phyloP scores from a whole-genome alignment of 2,329 filamentous ascomycete genomes.

The Hypoxylon sp. region DNA sequence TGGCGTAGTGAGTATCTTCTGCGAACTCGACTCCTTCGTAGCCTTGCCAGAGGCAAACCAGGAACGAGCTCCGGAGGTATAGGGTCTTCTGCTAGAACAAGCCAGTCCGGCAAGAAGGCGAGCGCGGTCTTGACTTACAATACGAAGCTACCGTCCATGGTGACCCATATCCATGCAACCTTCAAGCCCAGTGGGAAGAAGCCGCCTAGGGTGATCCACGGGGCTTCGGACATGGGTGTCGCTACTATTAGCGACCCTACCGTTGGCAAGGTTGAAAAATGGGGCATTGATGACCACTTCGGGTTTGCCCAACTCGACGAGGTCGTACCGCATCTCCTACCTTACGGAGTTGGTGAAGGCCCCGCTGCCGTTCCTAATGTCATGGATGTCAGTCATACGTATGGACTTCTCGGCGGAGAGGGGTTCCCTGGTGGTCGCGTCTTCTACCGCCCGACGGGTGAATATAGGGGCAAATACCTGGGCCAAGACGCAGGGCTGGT shows the following conservation, averaged over 20 bases:
- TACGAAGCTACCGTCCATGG: conserved; percentile 81
- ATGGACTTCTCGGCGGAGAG: conserved; percentile 86
- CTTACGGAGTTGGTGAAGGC: conserved; percentile 83
- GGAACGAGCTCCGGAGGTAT: conserved; percentile 65
- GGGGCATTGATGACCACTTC: conserved; percentile 83
- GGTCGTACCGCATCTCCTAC: conserved; percentile 76
- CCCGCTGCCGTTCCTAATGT: conserved; percentile 84
- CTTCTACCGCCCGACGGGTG: conserved; percentile 80
- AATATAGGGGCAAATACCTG: conserved; percentile 82
- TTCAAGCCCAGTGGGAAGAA: conserved; percentile 79
- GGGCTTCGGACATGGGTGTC: conserved; percentile 80
- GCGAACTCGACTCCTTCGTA: conserved; percentile 84
- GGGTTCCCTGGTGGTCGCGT: conserved; percentile 85
- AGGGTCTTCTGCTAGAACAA: conserved; percentile 64
- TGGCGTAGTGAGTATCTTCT: conserved; percentile 97
- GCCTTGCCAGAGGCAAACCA: conserved; percentile 85
- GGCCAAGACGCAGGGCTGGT: conserved; percentile 70
- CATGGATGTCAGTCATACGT: conserved; percentile 90
- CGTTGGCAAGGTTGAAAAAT: conserved; percentile 80
- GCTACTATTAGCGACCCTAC: conserved; percentile 86
- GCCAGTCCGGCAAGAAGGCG: conserved; percentile 71
- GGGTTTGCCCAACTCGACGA: conserved; percentile 83
- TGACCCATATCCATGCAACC: conserved; percentile 83
- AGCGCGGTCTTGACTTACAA: conserved; percentile 86
- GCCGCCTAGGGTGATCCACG: conserved; percentile 84